Percentiles rank a stretch among this genome's conserved stretches.
Conservation (phyloP, 352 stramenopile genomes). For the Globisporangium yorkense region DNA sequence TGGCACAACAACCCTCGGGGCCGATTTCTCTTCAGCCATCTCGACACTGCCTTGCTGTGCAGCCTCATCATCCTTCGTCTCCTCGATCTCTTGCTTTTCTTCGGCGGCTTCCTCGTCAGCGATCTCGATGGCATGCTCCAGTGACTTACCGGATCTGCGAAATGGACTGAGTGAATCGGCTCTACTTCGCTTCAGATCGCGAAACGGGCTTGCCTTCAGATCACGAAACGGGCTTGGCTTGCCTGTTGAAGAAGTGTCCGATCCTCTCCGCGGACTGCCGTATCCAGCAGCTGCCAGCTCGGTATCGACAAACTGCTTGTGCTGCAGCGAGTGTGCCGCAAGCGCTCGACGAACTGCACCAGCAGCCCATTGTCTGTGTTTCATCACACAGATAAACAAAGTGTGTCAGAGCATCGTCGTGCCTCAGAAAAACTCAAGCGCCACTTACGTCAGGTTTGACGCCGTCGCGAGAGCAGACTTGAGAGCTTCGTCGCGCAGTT, state of each 20-base stretch:
- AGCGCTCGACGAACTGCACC: constrained; percentile 68
- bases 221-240: background rate
- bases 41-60: background rate
- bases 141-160: background rate
- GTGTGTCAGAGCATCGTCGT: background rate
- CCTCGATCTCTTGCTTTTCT: background rate
- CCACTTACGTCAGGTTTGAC: constrained; percentile 72
- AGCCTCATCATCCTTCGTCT: background rate
- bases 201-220: constrained; percentile 1
- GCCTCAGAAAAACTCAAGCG: background rate
- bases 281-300: constrained; percentile 4
- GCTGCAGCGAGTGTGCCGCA: constrained; percentile 51
- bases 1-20: background rate
- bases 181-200: background rate
- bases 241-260: background rate
- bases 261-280: background rate
- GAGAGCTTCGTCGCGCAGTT: constrained; percentile 61
- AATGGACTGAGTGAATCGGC: background rate
- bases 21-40: background rate
- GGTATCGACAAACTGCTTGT: constrained; percentile 18
- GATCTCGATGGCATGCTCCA: constrained; percentile 6
- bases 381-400: background rate
- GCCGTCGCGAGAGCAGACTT: constrained; percentile 73
- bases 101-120: background rate
- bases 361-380: constrained; percentile 71